A percentile compares a stretch with the other conserved stretches of the same genome.
These are phyloP conservation scores for Xylaria acuta DNA, from an alignment of 495 filamentous ascomycete species.

Conservation along the genomic window DNA sequence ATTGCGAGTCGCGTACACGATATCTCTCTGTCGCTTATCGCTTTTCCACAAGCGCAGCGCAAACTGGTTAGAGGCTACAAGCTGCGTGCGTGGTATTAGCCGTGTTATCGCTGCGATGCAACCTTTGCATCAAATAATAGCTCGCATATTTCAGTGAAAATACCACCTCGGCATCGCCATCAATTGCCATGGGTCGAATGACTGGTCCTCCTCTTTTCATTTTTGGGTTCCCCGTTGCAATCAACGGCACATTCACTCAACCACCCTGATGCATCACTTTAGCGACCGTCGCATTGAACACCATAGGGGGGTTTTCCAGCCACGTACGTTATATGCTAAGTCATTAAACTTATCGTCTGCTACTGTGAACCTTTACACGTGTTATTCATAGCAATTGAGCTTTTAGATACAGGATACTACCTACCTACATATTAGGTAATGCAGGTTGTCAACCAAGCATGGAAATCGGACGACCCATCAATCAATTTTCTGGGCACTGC, in stretches of 20 bases:
- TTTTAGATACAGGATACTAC: slow-evolving; percentile 7
- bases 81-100: slow-evolving; percentile 1
- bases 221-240: neutral
- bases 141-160: slow-evolving; percentile 13
- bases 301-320: neutral
- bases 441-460: neutral
- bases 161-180: slow-evolving; percentile 15
- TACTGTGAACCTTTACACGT: slow-evolving; percentile 7
- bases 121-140: slow-evolving; percentile 16
- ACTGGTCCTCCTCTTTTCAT: neutral
- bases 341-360: slow-evolving; percentile 5
- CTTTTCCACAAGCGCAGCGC: slow-evolving; percentile 14
- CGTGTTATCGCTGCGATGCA: slow-evolving; percentile 24
- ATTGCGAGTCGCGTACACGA: slow-evolving; percentile 1
- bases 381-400: slow-evolving; percentile 1
- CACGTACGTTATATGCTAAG: slow-evolving; percentile 4
- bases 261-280: slow-evolving; percentile 11
- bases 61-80: neutral
- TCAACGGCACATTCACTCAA: slow-evolving; percentile 5
- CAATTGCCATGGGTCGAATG: slow-evolving; percentile 16
- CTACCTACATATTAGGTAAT: slow-evolving; percentile 1
- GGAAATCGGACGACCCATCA: neutral
- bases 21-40: slow-evolving; percentile 13
- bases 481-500: neutral
- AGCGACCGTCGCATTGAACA: slow-evolving; percentile 12